Evolutionary conservation across 139 green algal genomes (phyloP), one percentile per base, ranked within the genome.

Genomic region (Chlamydomonas applanata): DNA sequence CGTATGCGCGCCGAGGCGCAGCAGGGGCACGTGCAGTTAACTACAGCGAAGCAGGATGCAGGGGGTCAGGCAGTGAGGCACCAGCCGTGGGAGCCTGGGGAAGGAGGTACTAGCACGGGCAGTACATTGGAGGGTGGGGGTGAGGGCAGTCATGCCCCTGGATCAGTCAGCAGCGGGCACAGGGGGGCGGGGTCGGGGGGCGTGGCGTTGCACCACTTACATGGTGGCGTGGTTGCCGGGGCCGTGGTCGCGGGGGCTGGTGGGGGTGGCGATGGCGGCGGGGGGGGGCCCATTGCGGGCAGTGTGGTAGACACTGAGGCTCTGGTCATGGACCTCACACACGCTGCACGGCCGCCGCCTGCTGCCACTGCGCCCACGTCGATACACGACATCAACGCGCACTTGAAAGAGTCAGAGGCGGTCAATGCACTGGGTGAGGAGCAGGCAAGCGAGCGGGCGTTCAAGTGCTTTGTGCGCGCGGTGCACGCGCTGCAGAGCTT

Each of bases 401-500:
- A 82, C 62, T 25, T 82, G 67, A 44, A 62, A 57, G 56, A 69
- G 25, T 29, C 14, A 35, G 35, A 69, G 57, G 54, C 36, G 44
- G 56, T 44, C n/a, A 33, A 62, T 16, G 30, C 71, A 2, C 59
- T 49, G 56, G 71, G 70, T 24, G 75, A 81, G 34, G 72, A 80
- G 72, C 75, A 73, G 54, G 32, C 59, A 0, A 59, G 49, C 22
- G 87, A 93, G 57, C 74, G 82, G 25, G 89, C 89, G 0, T 92
- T 90, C 69, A 81, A 84, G 57, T 88, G 87, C 77, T 92, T 88
- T 76, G 85, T 86, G 5, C 70, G 73, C 20, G 86, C 87, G 1
- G 82, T 91, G 63, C 79, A 91, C 34, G 69, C 85, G 65, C 72
- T 92, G 35, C 84, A 93, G 76, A 76, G 69, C 24, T 56, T 90